These are phyloP conservation scores for Pyrenopolyporus hunteri DNA, from an alignment of 495 filamentous ascomycete species.

Conservation along the genomic window DNA sequence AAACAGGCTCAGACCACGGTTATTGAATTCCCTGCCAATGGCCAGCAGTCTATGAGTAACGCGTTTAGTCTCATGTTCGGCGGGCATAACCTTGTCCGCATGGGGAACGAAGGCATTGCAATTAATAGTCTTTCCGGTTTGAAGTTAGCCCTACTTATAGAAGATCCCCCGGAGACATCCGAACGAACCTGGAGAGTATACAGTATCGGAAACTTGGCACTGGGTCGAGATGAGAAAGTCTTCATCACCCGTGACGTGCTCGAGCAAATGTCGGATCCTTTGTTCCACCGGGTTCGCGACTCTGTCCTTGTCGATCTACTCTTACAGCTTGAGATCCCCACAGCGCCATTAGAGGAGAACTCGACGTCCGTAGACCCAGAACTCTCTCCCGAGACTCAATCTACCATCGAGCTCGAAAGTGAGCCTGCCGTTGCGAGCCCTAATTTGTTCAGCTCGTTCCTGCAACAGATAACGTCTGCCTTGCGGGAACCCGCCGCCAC, in stretches of 20 bases:
- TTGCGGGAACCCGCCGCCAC: conserved; percentile 54
- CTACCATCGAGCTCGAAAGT: conserved; percentile 48
- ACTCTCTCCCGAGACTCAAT: conserved; percentile 7
- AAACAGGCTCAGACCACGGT: conserved; percentile 65
- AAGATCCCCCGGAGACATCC: conserved; percentile 52
- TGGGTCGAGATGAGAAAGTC: conserved; percentile 90
- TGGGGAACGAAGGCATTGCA: conserved; percentile 70
- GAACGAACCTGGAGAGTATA: conserved; percentile 68
- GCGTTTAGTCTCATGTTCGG: conserved; percentile 63
- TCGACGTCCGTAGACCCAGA: conserved; percentile 33
- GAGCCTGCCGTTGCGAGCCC: conserved; percentile 36
- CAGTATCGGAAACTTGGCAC: conserved; percentile 75
- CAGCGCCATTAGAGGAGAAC: conserved; percentile 25
- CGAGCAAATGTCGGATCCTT: conserved; percentile 76
- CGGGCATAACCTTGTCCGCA: conserved; percentile 53
- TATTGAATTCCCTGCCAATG: conserved; percentile 78
- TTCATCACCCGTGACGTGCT: conserved; percentile 79
- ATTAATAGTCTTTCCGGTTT: conserved; percentile 80
- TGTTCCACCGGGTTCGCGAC: conserved; percentile 81
- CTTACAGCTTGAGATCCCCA: conserved; percentile 35
- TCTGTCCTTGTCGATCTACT: conserved; percentile 71
- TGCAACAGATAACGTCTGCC: conserved; percentile 63
- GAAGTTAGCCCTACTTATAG: conserved; percentile 78
- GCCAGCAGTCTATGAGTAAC: conserved; percentile 60
- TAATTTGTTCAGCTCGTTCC: conserved; percentile 62